A percentile compares a stretch with the other conserved stretches of the same genome.
These are phyloP conservation scores for Tritrichomonas foetus DNA, from an alignment of 208 protist genomes.

Conservation along the genomic window DNA sequence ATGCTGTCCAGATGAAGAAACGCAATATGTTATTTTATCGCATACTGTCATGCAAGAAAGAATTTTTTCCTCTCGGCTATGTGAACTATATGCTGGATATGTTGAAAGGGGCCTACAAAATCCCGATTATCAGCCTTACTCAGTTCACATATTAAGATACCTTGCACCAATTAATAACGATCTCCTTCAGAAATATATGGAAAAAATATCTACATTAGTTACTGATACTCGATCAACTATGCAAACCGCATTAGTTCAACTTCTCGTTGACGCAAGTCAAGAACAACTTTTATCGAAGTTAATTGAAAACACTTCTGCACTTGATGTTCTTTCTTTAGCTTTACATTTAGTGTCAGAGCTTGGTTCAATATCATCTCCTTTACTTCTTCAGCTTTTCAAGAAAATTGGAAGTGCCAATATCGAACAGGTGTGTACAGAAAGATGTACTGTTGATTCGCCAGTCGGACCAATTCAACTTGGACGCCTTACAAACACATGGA, in stretches of 20 bases:
- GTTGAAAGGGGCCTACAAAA: background rate
- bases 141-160: background rate
- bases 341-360: background rate
- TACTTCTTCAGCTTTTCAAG: background rate
- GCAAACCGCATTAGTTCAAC: background rate
- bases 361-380: background rate
- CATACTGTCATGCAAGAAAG: conserved; percentile 23
- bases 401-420: conserved; percentile 9
- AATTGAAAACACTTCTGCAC: background rate
- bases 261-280: background rate
- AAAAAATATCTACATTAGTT: background rate
- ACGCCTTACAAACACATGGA: background rate
- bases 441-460: background rate
- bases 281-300: background rate
- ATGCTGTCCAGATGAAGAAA: background rate
- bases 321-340: conserved; percentile 25
- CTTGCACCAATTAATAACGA: background rate
- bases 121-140: background rate
- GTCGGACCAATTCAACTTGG: background rate
- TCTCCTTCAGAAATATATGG: background rate
- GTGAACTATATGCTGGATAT: background rate
- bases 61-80: conserved; percentile 2
- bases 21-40: background rate
- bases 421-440: conserved; percentile 14
- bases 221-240: background rate